Evolutionary conservation across 805 yeast species (phyloP).

Genomic region (Dipodascopsis uninucleata): DNA sequence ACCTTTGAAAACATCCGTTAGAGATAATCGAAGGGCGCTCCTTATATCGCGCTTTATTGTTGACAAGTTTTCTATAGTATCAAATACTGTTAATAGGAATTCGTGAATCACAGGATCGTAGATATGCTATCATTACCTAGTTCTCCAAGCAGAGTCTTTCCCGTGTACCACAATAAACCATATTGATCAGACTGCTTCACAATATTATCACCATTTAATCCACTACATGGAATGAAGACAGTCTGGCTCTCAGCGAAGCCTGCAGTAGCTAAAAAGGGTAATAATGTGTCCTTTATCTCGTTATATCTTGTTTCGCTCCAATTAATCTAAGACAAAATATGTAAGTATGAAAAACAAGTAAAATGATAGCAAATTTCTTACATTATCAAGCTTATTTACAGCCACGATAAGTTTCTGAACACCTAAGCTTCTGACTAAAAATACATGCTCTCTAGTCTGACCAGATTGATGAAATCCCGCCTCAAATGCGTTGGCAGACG

Average conservation of each 20-base stretch:
- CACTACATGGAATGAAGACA: conserved; percentile 64
- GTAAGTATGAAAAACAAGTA: background rate
- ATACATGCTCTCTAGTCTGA: conserved; percentile 74
- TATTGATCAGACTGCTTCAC: conserved; percentile 41
- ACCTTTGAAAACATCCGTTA: conserved; percentile 58
- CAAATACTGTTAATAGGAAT: no score
- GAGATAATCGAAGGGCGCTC: conserved; percentile 53
- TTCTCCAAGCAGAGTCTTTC: conserved; percentile 43
- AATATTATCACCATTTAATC: conserved; percentile 64
- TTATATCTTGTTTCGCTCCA: conserved; percentile 56
- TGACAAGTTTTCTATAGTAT: conserved; percentile 23
- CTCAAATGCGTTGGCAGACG: conserved; percentile 64
- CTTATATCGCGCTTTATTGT: conserved; percentile 32
- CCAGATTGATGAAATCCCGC: conserved; percentile 64
- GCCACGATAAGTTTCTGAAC: conserved; percentile 58
- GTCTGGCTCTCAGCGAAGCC: conserved; percentile 46
- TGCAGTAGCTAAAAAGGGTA: conserved; percentile 52
- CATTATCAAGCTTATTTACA: conserved; percentile 67
- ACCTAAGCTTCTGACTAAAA: conserved; percentile 64
- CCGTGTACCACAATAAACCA: conserved; percentile 44
- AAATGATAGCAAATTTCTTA: conserved; percentile 17
- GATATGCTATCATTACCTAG: conserved; percentile 33
- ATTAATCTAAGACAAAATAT: conserved; percentile 25
- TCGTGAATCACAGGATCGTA: conserved; percentile 31
- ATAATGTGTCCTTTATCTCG: conserved; percentile 48